Evolutionary conservation across 2,329 filamentous ascomycete genomes (phyloP).

Genomic region (Neofusicoccum kwambonambiense): DNA sequence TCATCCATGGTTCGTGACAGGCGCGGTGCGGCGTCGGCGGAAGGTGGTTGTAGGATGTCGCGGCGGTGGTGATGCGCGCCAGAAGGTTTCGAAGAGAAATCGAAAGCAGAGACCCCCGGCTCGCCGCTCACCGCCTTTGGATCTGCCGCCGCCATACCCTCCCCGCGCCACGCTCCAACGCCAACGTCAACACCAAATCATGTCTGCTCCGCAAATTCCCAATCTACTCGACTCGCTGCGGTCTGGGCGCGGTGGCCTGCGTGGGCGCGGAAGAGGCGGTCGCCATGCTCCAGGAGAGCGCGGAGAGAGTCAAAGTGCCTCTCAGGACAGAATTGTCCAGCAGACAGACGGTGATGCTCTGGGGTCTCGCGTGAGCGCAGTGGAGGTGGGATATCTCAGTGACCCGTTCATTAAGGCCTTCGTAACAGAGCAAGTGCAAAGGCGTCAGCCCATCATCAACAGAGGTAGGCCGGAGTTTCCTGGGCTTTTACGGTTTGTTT

Average conservation of each 20-base stretch:
- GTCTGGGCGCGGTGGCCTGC: slow-evolving; percentile 47
- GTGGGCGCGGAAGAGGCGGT: slow-evolving; percentile 48
- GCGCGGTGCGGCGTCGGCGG: neutral
- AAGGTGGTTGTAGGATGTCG: neutral
- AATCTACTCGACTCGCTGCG: slow-evolving; percentile 66
- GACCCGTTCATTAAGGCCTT: slow-evolving; percentile 77
- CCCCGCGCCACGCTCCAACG: neutral
- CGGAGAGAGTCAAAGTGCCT: slow-evolving; percentile 20
- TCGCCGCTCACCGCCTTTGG: slow-evolving; percentile 29
- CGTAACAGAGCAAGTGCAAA: slow-evolving; percentile 55
- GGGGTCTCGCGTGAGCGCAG: slow-evolving; percentile 83
- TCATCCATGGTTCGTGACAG: slow-evolving; percentile 24
- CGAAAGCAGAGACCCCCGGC: slow-evolving; percentile 13
- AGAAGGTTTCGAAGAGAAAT: slow-evolving; percentile 17
- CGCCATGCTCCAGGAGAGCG: slow-evolving; percentile 14
- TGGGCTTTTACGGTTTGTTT: neutral
- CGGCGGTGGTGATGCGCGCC: slow-evolving; percentile 1
- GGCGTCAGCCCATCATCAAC: slow-evolving; percentile 88
- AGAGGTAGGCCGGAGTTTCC: slow-evolving; percentile 59
- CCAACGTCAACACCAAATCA: slow-evolving; percentile 35
- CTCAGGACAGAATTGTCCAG: slow-evolving; percentile 76
- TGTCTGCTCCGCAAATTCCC: slow-evolving; percentile 74
- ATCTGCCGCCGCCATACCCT: slow-evolving; percentile 13
- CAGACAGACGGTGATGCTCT: slow-evolving; percentile 90
- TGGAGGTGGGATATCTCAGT: slow-evolving; percentile 77